Conservation (phyloP, 2,329 filamentous ascomycete genomes). For the Fusarium robinianum region DNA sequence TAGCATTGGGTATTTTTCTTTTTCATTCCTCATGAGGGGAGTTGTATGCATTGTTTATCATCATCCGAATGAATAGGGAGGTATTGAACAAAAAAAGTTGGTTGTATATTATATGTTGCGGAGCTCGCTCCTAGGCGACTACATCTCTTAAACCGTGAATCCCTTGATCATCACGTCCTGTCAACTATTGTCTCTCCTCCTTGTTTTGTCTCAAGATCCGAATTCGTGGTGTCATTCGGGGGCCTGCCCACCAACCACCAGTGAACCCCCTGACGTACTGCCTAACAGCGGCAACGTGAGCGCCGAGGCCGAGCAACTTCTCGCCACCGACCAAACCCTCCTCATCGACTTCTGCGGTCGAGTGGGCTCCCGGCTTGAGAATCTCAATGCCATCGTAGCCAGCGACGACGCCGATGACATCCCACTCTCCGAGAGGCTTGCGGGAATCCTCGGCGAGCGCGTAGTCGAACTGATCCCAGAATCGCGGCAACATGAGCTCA, state of each 20-base stretch:
- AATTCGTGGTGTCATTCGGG: conserved; percentile 61
- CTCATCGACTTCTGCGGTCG: conserved; percentile 6
- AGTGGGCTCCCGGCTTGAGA: conserved; percentile 51
- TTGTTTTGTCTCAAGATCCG: conserved; percentile 50
- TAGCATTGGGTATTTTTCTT: not conserved
- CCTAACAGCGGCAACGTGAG: conserved; percentile 45
- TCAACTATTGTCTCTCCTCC: too few species aligned
- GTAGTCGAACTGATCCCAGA: conserved; percentile 70
- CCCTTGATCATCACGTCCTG: too few species aligned
- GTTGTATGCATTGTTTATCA: conserved; percentile 28
- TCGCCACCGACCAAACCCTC: conserved; percentile 17
- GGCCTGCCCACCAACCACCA: conserved; percentile 68
- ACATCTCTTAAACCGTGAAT: not conserved
- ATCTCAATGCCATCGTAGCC: conserved; percentile 65
- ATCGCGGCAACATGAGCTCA: conserved; percentile 51
- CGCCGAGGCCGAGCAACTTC: conserved; percentile 52
- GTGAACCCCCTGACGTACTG: conserved; percentile 51
- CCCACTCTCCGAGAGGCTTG: conserved; percentile 57
- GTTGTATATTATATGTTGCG: conserved; percentile 18
- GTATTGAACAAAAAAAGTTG: conserved; percentile 20
- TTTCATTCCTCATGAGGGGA: conserved; percentile 5
- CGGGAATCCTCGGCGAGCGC: conserved; percentile 59
- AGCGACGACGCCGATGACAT: conserved; percentile 59
- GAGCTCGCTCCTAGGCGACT: not conserved
- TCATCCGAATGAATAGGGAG: conserved; percentile 19